Base-by-base conservation (phyloP, 2,329 filamentous ascomycete species). In the Phaeosphaeriaceae sp. region DNA sequence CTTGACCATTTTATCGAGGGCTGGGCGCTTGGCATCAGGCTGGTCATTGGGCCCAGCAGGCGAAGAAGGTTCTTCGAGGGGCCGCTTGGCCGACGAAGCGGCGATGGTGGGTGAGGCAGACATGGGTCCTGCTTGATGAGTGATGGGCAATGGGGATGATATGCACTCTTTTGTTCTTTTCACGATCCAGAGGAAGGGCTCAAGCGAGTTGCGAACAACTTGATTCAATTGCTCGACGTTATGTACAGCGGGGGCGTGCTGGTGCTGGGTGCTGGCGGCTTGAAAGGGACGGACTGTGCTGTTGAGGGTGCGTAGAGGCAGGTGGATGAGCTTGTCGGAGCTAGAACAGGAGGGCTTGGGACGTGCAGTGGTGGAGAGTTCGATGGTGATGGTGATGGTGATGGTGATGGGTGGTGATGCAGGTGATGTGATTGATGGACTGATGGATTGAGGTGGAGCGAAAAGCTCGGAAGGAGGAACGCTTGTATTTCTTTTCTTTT, bases 11-110 rank as follows among this genome's bases (percentile, higher is more conserved):
- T 97, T 99, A 78, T 97, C 93, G 56, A 99, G 85, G 32, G 94
- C 94, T 40, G 91, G 94, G 63, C 94, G 90, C 80, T 99, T 99
- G 56, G 94, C 94, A 65, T 99, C 94, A 45, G 95, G 94, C 73
- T 97, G 92, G 67, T 97, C 94, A 71, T 85, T 91, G 32, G 89
- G 88, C 56, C 89, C 89, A 26, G 92, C 96, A 29, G 94, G 94
- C 8, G 94, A 99, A 15, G 94, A 97, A 9, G 93, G 89, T 72
- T 97, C 94, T 81, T 99, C 94, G 60, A 99, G 86, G 54, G 94
- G 94, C 70, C 94, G 92, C 84, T 99, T 99, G 70, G 90, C 85
- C 50, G 86, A 88, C 42, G 85, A 84, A 54, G 76, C 76, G 51
- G 77, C 74, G 40, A 77, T 74, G 46, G 76, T 77, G 26, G 78